Evolutionary conservation across 2,329 filamentous ascomycete genomes (phyloP).

Genomic region (Shiraia sp.): DNA sequence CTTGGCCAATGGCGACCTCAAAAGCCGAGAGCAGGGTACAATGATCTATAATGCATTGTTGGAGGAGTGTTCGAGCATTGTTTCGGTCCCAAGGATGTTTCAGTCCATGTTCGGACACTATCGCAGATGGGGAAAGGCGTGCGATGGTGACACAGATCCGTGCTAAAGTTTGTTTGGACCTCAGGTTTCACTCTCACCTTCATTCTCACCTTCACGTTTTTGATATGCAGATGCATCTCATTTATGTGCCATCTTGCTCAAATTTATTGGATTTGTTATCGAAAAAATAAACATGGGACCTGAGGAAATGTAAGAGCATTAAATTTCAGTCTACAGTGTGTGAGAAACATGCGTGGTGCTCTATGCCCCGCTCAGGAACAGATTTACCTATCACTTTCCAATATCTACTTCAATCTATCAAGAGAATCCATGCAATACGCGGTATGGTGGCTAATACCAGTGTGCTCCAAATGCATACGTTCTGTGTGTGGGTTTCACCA

Average conservation of each 20-base stretch:
- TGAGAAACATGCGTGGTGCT: constrained; percentile 17
- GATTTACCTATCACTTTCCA: constrained; percentile 30
- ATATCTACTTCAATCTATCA: constrained; percentile 15
- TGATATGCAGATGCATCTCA: too few species aligned
- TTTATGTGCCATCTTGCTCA: too few species aligned
- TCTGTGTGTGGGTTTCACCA: constrained; percentile 9
- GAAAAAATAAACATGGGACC: too few species aligned
- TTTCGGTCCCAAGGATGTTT: constrained; percentile 17
- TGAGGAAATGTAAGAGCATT: too few species aligned
- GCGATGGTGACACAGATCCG: constrained; percentile 9
- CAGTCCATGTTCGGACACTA: constrained; percentile 9
- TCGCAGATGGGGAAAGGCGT: constrained; percentile 11
- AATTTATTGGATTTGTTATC: too few species aligned
- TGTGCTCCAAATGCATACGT: constrained; percentile 26
- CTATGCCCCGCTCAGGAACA: constrained; percentile 26
- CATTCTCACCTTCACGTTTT: constrained; percentile 1
- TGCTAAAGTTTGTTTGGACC: constrained; percentile 20
- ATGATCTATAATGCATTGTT: constrained; percentile 12
- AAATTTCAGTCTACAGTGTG: constrained; percentile 7
- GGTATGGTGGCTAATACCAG: constrained; percentile 19
- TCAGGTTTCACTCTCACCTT: constrained; percentile 12
- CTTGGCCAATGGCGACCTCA: neutral
- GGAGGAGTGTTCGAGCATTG: constrained; percentile 24
- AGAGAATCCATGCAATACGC: constrained; percentile 15
- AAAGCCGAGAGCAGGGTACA: constrained; percentile 3